Evolutionary conservation across 2,329 filamentous ascomycete species (phyloP), one percentile per base, ranked within the genome.

Genomic region (Epichloe bromicola): DNA sequence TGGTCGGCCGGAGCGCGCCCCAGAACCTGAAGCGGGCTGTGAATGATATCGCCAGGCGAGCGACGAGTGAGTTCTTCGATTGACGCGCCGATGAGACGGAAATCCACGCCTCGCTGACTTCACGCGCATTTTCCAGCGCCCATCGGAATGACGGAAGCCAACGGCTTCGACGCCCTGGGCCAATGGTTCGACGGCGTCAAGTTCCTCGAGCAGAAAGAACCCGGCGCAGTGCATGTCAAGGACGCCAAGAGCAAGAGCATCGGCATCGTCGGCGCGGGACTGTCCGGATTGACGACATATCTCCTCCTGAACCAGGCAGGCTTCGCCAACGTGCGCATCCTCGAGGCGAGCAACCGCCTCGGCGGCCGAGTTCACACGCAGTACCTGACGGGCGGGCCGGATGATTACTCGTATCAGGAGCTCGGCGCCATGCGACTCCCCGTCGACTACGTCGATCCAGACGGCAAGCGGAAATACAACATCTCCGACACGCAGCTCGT

Each of bases 111-210:
- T 30, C 26, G 26, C 26, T 30, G 26, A 30, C 26, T 30, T 8
- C 1, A 2, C 6, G 26, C 8, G 23, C 23, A 5, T 10, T 30
- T 10, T n/a, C 8, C 36, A 53, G 53, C 46, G 49, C 56, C 53
- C 43, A 69, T 74, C 37, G 53, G 70, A 17, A 74, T 83, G 67
- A 72, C 72, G 50, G 73, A 77, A 48, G 67, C 69, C 3, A 77
- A 68, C 19, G 72, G 72, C 4, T 68, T 74, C 53, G 68, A 74
- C 49, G 58, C 62, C 3, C 63, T 62, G 59, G 79, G 80, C 0
- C 76, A 80, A 1, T 85, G 80, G 81, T 85, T 84, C 54, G 78
- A 84, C 59, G 80, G 80, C 14, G 80, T 84, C 17, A 73, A 70
- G 48, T 73, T 79, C 51, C 70, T 84, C 41, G 63, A 77, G 54